These are phyloP conservation scores for Penicillium polonicum DNA, from an alignment of 2,329 filamentous ascomycete species.

Conservation along the genomic window DNA sequence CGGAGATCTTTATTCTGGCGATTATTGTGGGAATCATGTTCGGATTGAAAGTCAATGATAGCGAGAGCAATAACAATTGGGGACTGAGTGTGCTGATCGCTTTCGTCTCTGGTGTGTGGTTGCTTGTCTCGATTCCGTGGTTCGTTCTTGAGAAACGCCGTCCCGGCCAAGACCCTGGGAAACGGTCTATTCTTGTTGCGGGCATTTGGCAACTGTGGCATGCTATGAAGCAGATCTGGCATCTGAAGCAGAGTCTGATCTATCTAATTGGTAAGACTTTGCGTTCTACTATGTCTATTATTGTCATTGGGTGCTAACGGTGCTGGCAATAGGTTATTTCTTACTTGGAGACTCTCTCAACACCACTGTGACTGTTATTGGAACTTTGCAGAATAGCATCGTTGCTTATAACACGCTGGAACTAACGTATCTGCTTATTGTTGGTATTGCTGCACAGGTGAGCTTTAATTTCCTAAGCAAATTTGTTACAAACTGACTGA, in stretches of 20 bases:
- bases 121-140: slow-evolving; percentile 65
- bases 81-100: slow-evolving; percentile 65
- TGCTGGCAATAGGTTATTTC: slow-evolving; percentile 53
- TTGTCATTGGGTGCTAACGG: background rate
- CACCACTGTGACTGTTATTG: slow-evolving; percentile 67
- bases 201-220: slow-evolving; percentile 63
- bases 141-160: slow-evolving; percentile 64
- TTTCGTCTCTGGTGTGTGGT: slow-evolving; percentile 64
- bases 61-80: slow-evolving; percentile 63
- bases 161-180: slow-evolving; percentile 56
- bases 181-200: slow-evolving; percentile 52
- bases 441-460: slow-evolving; percentile 63
- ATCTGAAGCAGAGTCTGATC: slow-evolving; percentile 63
- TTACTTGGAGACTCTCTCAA: slow-evolving; percentile 68
- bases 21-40: slow-evolving; percentile 65
- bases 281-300: background rate
- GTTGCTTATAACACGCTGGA: slow-evolving; percentile 65
- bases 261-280: slow-evolving; percentile 57
- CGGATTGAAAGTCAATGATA: slow-evolving; percentile 59
- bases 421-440: slow-evolving; percentile 65
- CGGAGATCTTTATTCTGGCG: slow-evolving; percentile 63
- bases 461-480: background rate
- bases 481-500: background rate
- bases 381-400: slow-evolving; percentile 63
- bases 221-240: slow-evolving; percentile 61